Conservation (phyloP, 202 grass and related monocot species). For the Carex arenaria region DNA sequence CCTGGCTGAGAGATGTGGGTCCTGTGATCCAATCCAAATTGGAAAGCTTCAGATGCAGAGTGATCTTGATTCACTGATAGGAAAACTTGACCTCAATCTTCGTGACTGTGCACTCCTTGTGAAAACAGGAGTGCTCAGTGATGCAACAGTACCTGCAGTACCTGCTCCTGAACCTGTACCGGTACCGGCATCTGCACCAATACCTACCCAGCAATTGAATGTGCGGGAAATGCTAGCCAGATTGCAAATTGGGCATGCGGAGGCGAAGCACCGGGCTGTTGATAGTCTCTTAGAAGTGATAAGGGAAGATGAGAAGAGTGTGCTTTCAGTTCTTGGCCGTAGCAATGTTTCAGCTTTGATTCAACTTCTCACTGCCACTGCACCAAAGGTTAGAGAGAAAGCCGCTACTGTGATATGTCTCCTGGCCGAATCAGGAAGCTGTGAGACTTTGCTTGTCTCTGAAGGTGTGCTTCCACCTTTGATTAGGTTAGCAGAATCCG, state of each 20-base stretch:
- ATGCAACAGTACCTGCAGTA: conserved; percentile 25
- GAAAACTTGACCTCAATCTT: conserved; percentile 88
- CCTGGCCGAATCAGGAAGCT: conserved; percentile 71
- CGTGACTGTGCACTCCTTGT: conserved; percentile 69
- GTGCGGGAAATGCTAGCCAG: conserved; percentile 71
- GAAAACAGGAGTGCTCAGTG: conserved; percentile 84
- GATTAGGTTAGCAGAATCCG: conserved; percentile 65
- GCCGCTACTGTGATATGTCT: conserved; percentile 56
- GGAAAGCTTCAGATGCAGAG: conserved; percentile 98
- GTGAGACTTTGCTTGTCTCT: conserved; percentile 57
- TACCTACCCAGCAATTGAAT: conserved; percentile 31
- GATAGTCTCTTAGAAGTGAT: conserved; percentile 70
- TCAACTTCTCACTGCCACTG: conserved; percentile 67
- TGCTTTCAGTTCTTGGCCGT: conserved; percentile 62
- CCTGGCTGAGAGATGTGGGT: conserved; percentile 43
- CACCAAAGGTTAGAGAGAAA: conserved; percentile 79
- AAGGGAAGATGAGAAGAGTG: conserved; percentile 79
- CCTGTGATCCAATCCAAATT: conserved; percentile 14
- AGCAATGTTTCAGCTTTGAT: conserved; percentile 73
- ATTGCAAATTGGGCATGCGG: conserved; percentile 89
- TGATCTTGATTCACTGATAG: conserved; percentile 69
- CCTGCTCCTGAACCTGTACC: neutral
- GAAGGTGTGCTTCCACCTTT: conserved; percentile 76
- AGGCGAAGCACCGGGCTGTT: conserved; percentile 74
- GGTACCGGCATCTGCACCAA: neutral